Evolutionary conservation across 306 rosid genomes (phyloP), one percentile per base, ranked within the genome.

Genomic region (Quercus suber): DNA sequence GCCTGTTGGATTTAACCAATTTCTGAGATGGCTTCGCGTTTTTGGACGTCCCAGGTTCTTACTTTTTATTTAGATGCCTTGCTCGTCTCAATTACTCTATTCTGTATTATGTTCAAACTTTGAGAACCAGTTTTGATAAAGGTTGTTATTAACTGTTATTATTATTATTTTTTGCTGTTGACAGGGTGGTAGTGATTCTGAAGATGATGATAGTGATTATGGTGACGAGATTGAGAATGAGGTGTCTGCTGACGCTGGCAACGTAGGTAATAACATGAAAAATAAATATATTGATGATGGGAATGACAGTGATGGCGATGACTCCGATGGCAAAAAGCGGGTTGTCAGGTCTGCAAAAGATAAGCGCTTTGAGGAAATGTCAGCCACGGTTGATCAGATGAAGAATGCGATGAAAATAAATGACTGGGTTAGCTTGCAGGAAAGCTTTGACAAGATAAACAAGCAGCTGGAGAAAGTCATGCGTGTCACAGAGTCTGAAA

Each of bases 401-500:
- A 93, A 90, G 86, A 96, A 96, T 86, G 99, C 98, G 1, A 93
- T 91, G 89, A 96, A 96, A 76, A 96, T 96, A 49, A 96, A 96
- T 55, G 99, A 96, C 43, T 96, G 99, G 98, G 99, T 96, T 17
- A 90, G 96, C 86, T 82, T 96, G 84, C 99, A 93, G 52, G 99
- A 96, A 91, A 89, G 91, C 74, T 96, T 96, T 78, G 98, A 93
- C 81, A 91, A 93, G 87, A 88, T 96, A 55, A 96, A 90, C 79
- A 93, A 96, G 74, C 98, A 96, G 79, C 94, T 96, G 11, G 99
- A 93, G 89, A 93, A 96, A 77, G 99, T 96, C 41, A 89, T 96
- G 97, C 93, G 99, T 13, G 86, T 96, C 25, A 89, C 92, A 0
- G 98, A 96, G 87, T 77, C 98, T 25, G 96, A 79, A 27, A 93